Evolutionary conservation across 176 grass and related monocot genomes (phyloP).

Genomic region (Coix lacrymajobi): DNA sequence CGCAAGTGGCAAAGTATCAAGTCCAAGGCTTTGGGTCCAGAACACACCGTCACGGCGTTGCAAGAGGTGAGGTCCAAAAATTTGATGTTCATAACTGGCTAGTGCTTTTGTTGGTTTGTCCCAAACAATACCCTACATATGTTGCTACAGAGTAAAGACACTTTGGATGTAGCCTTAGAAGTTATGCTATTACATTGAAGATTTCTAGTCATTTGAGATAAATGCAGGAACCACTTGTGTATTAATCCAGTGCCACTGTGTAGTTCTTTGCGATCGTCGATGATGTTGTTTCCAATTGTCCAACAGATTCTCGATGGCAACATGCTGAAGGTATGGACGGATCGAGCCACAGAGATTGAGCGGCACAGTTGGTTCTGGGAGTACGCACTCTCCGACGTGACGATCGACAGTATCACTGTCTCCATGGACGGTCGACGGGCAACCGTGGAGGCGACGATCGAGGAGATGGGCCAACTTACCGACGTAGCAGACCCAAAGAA

Average conservation of each 20-base stretch:
- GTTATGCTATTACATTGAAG: not conserved
- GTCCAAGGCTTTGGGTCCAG: constrained; percentile 70
- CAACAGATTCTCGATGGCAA: constrained; percentile 65
- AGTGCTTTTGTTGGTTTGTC: not conserved
- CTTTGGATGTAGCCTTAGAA: not conserved
- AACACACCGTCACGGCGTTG: constrained; percentile 54
- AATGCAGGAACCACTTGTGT: not conserved
- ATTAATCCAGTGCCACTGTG: not conserved
- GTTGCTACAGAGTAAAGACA: not conserved
- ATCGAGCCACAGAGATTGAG: constrained; percentile 67
- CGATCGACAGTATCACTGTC: constrained; percentile 65
- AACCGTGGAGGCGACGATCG: constrained; percentile 74
- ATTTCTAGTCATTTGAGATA: not conserved
- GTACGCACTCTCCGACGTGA: constrained; percentile 55
- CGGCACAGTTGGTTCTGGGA: constrained; percentile 86
- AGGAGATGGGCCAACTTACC: constrained; percentile 53
- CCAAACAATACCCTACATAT: not conserved
- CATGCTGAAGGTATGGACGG: constrained; percentile 87
- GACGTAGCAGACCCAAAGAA: constrained; percentile 34
- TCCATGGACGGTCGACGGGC: constrained; percentile 60
- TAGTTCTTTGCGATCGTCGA: not conserved
- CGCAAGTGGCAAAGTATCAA: constrained; percentile 90
- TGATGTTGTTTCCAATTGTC: not conserved
- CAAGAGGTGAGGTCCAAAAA: constrained; percentile 58
- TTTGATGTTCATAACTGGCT: not conserved